These are phyloP conservation scores for Penicillium rolfsii DNA, from an alignment of 2,329 filamentous ascomycete species.

Conservation along the genomic window DNA sequence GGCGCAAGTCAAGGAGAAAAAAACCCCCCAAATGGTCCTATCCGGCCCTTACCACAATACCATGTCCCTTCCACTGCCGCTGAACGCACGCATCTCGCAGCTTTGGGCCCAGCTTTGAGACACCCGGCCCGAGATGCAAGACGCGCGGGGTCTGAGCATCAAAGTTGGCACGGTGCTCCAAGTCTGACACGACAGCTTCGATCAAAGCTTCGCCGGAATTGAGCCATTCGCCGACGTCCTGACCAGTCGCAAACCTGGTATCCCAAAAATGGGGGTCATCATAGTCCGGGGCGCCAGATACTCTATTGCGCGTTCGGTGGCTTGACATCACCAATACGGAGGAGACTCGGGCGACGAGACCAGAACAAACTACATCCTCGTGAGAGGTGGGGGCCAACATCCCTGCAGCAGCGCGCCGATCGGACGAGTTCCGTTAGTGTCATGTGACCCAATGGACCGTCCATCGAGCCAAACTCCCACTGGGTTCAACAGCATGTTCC, in stretches of 20 bases:
- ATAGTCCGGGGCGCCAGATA: conserved; percentile 39
- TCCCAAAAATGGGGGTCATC: conserved; percentile 41
- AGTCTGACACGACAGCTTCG: conserved; percentile 31
- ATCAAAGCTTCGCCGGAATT: conserved; percentile 39
- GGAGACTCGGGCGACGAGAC: neutral
- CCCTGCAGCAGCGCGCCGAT: no score
- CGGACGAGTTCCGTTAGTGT: no score
- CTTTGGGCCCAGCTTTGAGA: conserved; percentile 38
- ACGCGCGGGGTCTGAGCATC: conserved; percentile 25
- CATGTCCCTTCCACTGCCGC: conserved; percentile 34
- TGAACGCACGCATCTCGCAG: conserved; percentile 34
- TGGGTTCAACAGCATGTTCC: no score
- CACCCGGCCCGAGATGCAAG: conserved; percentile 41
- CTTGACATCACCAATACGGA: conserved; percentile 22
- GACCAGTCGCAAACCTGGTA: conserved; percentile 38
- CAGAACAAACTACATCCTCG: no score
- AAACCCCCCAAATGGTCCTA: neutral
- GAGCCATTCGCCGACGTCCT: conserved; percentile 44
- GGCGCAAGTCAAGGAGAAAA: neutral
- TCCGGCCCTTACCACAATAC: conserved; percentile 36
- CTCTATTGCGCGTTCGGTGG: conserved; percentile 23
- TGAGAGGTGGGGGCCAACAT: no score
- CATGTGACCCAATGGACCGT: no score
- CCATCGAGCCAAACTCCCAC: no score
- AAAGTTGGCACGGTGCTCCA: conserved; percentile 23